These are phyloP conservation scores for Colletotrichum eleusines DNA, from an alignment of 2,329 filamentous ascomycete species.

Conservation along the genomic window DNA sequence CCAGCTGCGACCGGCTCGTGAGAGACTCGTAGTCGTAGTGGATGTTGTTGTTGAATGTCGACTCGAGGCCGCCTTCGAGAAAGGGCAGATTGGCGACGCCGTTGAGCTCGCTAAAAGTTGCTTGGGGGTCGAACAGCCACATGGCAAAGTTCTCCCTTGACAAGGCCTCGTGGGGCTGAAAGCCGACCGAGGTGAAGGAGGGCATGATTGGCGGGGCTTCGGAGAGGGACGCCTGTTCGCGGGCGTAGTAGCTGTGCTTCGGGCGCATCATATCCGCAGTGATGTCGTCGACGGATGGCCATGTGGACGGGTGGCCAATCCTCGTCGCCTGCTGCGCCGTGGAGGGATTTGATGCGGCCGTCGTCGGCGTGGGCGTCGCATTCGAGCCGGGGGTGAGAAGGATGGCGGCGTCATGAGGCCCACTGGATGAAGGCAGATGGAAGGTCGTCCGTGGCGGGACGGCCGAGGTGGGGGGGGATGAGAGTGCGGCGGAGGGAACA, in stretches of 20 bases:
- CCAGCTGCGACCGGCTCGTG: constrained; percentile 60
- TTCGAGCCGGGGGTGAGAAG: constrained; percentile 57
- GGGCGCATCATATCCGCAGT: constrained; percentile 52
- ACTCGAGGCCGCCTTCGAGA: constrained; percentile 62
- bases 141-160: constrained; percentile 60
- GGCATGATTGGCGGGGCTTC: constrained; percentile 52
- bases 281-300: constrained; percentile 52
- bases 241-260: constrained; percentile 54
- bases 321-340: constrained; percentile 25
- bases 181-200: constrained; percentile 49
- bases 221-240: constrained; percentile 47
- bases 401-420: constrained; percentile 61
- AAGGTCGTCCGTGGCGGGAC: constrained; percentile 35
- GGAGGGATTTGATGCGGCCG: constrained; percentile 38
- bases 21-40: constrained; percentile 65
- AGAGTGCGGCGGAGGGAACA: constrained; percentile 41
- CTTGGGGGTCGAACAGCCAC: constrained; percentile 64
- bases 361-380: constrained; percentile 47
- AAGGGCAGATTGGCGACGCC: constrained; percentile 59
- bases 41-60: constrained; percentile 63
- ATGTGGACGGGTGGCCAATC: constrained; percentile 49
- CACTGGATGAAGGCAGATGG: constrained; percentile 48
- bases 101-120: constrained; percentile 56
- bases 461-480: constrained; percentile 43
- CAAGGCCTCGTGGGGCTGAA: constrained; percentile 52